Evolutionary conservation across 495 filamentous ascomycete species (phyloP), one percentile per base, ranked within the genome.

Genomic region (Hypoxylon crocopeplum): DNA sequence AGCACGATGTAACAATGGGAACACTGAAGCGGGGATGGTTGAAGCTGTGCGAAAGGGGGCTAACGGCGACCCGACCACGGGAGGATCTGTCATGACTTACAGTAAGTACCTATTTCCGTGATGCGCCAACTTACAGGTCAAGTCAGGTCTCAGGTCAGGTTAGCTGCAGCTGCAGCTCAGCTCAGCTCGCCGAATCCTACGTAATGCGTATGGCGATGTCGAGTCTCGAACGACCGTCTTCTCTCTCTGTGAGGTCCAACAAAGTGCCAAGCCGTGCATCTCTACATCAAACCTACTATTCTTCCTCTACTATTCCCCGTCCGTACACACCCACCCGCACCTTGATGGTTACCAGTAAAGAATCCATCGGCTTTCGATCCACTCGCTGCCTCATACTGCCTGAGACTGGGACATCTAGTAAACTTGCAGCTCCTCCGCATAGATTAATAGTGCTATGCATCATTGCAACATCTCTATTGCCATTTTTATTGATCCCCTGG

Each of bases 41-140:
- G n/a, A n/a, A n/a, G n/a, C n/a, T 5, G 17, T 45, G 29, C 36
- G 50, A 55, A 52, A 44, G 41, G 47, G 40, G 42, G 54, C 54
- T 59, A 64, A 59, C 39, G 55, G 61, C 50, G 56, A 64, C 60
- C 53, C 41, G 60, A 48, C 61, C 44, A 50, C 54, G 61, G 61
- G 61, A 64, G 54, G 61, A 64, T 64, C 61, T 59, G 56, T 44
- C 46, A 59, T 64, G 55, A 59, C 61, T 56, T 55, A 64, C 55
- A 64, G 55, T 36, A 21, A 29, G 22, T 30, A 39, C 51, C n/a
- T 55, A 33, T 19, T 46, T 20, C 16, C 19, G 42, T 61, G 20
- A 33, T 48, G 20, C 15, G n/a, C 24, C 29, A 12, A 49, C 33
- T 44, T 29, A 17, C 8, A 25, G 5, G 12, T 34, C 12, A 34